phyloP scores from a whole-genome alignment of 306 rosid genomes.

The Prunus mira region DNA sequence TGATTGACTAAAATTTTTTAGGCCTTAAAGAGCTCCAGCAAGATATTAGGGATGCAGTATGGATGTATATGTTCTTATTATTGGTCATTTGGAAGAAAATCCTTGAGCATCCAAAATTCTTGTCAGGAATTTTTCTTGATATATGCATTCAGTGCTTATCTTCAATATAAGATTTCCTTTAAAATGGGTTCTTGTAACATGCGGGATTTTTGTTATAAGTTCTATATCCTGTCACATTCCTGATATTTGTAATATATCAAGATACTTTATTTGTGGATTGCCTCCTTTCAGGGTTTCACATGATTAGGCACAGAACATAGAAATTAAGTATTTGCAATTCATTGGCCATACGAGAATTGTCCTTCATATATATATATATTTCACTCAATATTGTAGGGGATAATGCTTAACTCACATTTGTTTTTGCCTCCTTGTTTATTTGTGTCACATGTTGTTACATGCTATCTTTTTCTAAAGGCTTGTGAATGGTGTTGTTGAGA shows the following conservation, averaged over 20 bases:
- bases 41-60: too few relatives aligned
- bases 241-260: neutral
- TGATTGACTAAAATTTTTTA: neutral
- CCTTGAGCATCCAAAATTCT: neutral
- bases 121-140: neutral
- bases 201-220: neutral
- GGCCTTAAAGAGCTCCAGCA: neutral
- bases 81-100: neutral
- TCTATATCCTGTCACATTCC: neutral
- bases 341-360: neutral
- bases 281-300: neutral
- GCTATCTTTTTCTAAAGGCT: slow-evolving; percentile 50
- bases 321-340: neutral
- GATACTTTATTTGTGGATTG: neutral
- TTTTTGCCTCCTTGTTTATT: neutral
- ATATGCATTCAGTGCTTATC: neutral
- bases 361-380: neutral
- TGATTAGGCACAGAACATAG: neutral
- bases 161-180: neutral
- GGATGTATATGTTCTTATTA: neutral
- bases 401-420: neutral
- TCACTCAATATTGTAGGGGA: neutral
- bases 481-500: slow-evolving; percentile 86
- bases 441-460: neutral
- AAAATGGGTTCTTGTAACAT: neutral